Percentiles rank a stretch among this genome's conserved stretches.
Conservation (phyloP, 202 grass and related monocot genomes). For the Miscanthus sacchariflorus region DNA sequence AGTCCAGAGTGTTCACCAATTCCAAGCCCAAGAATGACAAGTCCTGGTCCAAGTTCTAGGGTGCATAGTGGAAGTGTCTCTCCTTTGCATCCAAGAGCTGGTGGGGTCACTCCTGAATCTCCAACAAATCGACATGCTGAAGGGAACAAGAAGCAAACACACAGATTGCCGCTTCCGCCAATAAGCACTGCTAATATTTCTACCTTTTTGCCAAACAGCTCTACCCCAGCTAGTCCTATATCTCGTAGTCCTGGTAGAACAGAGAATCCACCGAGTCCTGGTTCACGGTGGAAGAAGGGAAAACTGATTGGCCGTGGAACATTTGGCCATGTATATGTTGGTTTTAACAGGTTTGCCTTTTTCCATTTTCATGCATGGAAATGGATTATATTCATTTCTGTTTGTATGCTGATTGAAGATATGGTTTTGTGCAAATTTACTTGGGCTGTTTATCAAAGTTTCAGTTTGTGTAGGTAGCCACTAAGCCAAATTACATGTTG, state of each 20-base stretch:
- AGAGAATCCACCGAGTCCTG: conserved; percentile 90
- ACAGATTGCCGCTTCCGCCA: conserved; percentile 86
- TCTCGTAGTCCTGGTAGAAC: conserved; percentile 83
- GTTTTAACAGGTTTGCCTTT: conserved; percentile 94
- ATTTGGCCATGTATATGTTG: conserved; percentile 99
- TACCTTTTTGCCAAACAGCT: conserved; percentile 73
- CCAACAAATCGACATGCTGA: conserved; percentile 79
- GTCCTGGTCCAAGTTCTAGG: conserved; percentile 94
- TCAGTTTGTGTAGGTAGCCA: conserved; percentile 25
- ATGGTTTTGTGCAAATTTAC: background rate
- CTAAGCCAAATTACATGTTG: background rate
- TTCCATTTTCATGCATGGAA: conserved; percentile 35
- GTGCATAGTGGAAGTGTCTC: conserved; percentile 96
- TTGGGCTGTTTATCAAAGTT: conserved; percentile 11
- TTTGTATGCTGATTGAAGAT: conserved; percentile 33
- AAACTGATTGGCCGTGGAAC: conserved; percentile 93
- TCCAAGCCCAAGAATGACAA: conserved; percentile 95
- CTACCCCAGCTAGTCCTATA: conserved; percentile 69
- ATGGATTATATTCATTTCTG: conserved; percentile 32
- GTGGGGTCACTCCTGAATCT: conserved; percentile 80
- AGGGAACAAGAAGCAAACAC: conserved; percentile 90
- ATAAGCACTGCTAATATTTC: conserved; percentile 72
- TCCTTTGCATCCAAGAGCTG: conserved; percentile 90
- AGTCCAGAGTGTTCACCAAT: conserved; percentile 96
- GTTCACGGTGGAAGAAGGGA: conserved; percentile 97